Base-by-base conservation (phyloP, 2,329 filamentous ascomycete species). In the Colletotrichum tabaci region DNA sequence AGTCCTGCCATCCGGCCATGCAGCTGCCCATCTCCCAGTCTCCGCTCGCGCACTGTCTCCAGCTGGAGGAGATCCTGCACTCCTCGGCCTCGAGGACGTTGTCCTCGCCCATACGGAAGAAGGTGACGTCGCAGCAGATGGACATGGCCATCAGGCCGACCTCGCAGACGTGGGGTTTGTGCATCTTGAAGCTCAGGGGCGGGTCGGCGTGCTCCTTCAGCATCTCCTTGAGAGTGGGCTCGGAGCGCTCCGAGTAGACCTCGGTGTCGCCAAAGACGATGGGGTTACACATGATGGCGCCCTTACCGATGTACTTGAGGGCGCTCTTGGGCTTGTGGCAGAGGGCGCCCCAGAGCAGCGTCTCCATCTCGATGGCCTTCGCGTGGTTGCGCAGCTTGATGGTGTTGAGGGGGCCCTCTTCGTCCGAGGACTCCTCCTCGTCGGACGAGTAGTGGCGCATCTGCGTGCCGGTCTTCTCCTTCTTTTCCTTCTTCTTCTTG, bases 321-420 rank as follows among this genome's bases (percentile, higher is more conserved):
- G 80, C 79, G 8, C 77, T 71, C 49, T 79, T 77, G 55, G 80
- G 80, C 61, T 79, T 77, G 76, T 82, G 80, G 78, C 78, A 80
- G 38, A 82, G 76, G 26, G 81, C 79, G 50, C 81, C 80, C 81
- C 81, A 82, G 57, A 83, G 76, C 6, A 82, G 77, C 8, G 79
- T 81, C 76, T 83, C 81, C 75, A 80, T 79, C 74, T 82, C 80
- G 50, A 77, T 75, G 23, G 80, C 81, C 61, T 79, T 76, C 13
- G 77, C 77, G 74, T 80, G 77, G 80, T 83, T 83, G 74, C 81
- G 80, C 76, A 80, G 80, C 53, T 77, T 76, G 76, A 82, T 83
- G 67, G 80, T 83, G 78, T 74, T 74, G 26, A 69, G 66, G 55
- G 68, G 68, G 12, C 68, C 67, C 67, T 74, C 72, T 2, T 73